Conservation (phyloP, 2,329 filamentous ascomycete genomes). For the Botrytis porri region DNA sequence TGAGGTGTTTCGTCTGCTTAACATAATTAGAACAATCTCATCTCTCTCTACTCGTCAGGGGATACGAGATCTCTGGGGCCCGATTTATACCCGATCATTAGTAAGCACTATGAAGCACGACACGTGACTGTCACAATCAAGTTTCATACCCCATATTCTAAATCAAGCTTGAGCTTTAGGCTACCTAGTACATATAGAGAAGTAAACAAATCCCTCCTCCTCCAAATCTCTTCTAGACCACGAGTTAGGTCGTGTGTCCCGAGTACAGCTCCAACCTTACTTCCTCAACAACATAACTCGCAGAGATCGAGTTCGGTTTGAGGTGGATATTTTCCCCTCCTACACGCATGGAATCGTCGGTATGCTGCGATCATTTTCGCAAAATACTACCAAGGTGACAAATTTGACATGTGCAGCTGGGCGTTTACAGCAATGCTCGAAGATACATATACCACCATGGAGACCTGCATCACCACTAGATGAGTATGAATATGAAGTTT, state of each 20-base stretch:
- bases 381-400: conserved; percentile 35
- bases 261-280: not conserved
- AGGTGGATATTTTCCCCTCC: conserved; percentile 13
- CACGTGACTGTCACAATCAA: not conserved
- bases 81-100: not conserved
- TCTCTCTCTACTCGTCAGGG: not conserved
- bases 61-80: not conserved
- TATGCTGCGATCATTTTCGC: conserved; percentile 39
- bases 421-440: conserved; percentile 19
- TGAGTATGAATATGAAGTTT: conserved; percentile 48
- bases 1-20: not conserved
- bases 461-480: conserved; percentile 62
- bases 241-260: not conserved
- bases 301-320: conserved; percentile 1
- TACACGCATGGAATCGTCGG: conserved; percentile 37
- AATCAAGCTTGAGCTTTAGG: not conserved
- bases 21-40: conserved; percentile 1
- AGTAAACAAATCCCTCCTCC: not conserved
- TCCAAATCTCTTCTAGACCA: not conserved
- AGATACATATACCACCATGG: conserved; percentile 47
- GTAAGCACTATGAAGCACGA: not conserved
- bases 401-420: conserved; percentile 29
- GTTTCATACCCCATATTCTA: no score
- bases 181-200: not conserved
- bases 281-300: not conserved